Evolutionary conservation across 1,284 basidiomycete genomes (phyloP), one percentile per base, ranked within the genome.

Genomic region (Cerioporus squamosus): DNA sequence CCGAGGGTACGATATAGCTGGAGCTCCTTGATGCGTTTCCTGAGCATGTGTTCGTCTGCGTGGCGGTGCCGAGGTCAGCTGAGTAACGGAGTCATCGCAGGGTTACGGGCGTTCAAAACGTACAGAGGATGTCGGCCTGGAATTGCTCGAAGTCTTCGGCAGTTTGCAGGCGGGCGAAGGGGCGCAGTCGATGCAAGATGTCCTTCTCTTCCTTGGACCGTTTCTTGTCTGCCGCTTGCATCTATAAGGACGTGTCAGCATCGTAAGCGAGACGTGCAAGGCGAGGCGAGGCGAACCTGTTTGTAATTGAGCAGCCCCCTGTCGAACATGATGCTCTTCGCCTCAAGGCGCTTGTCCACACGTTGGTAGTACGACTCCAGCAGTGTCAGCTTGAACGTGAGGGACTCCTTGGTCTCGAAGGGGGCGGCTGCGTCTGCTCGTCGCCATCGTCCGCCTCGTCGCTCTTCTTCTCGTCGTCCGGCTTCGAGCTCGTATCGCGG

Each of bases 341-440:
- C 86, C 70, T 95, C 91, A 59, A 88, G 77, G 33, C 97, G 85
- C 74, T 92, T 95, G 63, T 95, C 92, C n/a, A 98, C 83, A 53
- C 93, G 88, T 63, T 95, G 93, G 67, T 88, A 88, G 77, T 98
- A 99, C 79, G 96, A 95, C 71, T 97, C 93, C 63, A 98, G 78
- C 55, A 98, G 75, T 0, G 92, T 87, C 33, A 98, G 78, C 78
- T 99, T 99, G 77, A 98, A 90, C 26, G 86, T 81, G n/a, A 98
- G 78, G 36, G 97, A 97, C 44, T 94, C 91, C 26, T 85, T 81
- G 33, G 94, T 96, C 74, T 98, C 96, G 50, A 88, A 81, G 0
- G 91, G 89, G 85, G 85, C 5, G 91, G 90, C 60, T 87, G 86
- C 26, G 81, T 83, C 29, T 81, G 80, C 68, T 91, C 88, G 53